Base-by-base conservation (phyloP, 2,329 filamentous ascomycete species). In the Tolypocladium amazonense region DNA sequence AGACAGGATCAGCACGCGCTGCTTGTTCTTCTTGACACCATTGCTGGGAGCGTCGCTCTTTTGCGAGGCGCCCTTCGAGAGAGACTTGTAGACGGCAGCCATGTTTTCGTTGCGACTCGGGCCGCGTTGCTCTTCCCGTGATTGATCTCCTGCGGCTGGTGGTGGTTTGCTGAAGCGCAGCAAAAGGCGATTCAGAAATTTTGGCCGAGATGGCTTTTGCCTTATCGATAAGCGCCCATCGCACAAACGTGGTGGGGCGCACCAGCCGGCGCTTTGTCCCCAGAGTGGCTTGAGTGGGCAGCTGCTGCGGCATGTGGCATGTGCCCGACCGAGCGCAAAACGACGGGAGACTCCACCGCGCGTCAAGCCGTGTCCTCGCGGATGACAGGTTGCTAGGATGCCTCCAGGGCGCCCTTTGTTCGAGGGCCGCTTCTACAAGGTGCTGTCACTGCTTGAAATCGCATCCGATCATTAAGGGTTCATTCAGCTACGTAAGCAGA, bases 1-100 rank as follows among this genome's bases (percentile, higher is more conserved):
- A 33, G 90, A 94, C 67, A 99, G 81, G 69, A 97, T 92, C 64
- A 99, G 80, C 58, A 97, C 89, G 68, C 92, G 81, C 74, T 88
- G 86, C 77, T 84, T 87, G 71, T 86, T 88, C 75, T 81, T 88
- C 71, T 77, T 81, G 55, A 77, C 68, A 61, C 78, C 79, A 72
- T 78, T 79, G 63, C 72, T 76, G 57, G 73, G 75, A 38, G 72
- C 77, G 55, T 84, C 80, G 57, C 75, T 70, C 65, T 82, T 81
- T 57, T 76, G 74, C 62, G 75, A 74, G 59, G 74, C 77, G 59
- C 76, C 74, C 73, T 88, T 89, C 7, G 86, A 87, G 58, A 91
- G 76, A 20, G 87, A 86, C 71, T 90, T 90, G 77, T 90, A 90
- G 33, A 90, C 87, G 50, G 88, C 79, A 56, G 87, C 86, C 88